Evolutionary conservation across 805 yeast species (phyloP).

Genomic region (Phaffomyces opuntiae): DNA sequence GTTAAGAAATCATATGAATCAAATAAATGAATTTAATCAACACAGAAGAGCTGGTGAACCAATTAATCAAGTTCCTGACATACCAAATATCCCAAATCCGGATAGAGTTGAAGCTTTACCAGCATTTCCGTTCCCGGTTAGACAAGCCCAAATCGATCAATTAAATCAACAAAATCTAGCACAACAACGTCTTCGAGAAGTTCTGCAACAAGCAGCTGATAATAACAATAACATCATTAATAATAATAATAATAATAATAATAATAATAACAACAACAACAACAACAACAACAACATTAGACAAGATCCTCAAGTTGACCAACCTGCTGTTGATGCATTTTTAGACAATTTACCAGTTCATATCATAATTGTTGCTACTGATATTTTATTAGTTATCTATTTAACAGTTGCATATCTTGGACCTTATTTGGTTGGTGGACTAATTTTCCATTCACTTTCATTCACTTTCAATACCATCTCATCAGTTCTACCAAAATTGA

Average conservation of each 20-base stretch:
- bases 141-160: constrained; percentile 2
- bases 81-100: constrained; percentile 7
- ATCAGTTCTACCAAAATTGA: constrained; percentile 1
- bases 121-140: constrained; percentile 10
- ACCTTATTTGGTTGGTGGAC: constrained; percentile 41
- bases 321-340: constrained; percentile 1
- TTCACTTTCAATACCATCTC: not conserved
- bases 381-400: constrained; percentile 27
- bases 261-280: not conserved
- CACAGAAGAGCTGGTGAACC: too few species aligned
- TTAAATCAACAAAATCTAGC: not conserved
- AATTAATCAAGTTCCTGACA: constrained; percentile 7
- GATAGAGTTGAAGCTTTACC: constrained; percentile 8
- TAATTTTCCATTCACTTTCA: constrained; percentile 16
- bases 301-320: not conserved
- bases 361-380: constrained; percentile 20
- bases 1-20: not conserved
- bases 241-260: not conserved
- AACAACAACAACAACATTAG: not conserved
- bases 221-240: not conserved
- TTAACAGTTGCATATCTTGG: constrained; percentile 37
- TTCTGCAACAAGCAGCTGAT: not conserved
- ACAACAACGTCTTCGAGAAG: not conserved
- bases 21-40: too few species aligned
- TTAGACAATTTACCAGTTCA: constrained; percentile 11